A percentile compares a stretch with the other conserved stretches of the same genome.
phyloP scores from a whole-genome alignment of 225 moss, liverwort and hornwort species.

The Rhytidiadelphus loreus region DNA sequence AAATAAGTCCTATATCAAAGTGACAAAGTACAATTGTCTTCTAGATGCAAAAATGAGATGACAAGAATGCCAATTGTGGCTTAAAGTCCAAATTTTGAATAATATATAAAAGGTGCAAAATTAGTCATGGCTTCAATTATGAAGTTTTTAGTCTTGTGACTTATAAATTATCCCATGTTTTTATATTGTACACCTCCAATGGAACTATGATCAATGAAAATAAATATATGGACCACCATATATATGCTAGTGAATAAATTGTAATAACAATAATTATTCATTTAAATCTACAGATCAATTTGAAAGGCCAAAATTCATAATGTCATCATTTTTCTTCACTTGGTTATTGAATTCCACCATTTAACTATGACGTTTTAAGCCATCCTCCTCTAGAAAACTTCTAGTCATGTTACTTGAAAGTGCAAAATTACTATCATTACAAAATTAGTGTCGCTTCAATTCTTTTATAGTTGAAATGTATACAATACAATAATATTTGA shows the following conservation, averaged over 20 bases:
- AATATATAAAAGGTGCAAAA: rapidly evolving
- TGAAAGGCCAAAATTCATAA: neutral
- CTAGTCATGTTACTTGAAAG: neutral
- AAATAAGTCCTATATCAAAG: neutral
- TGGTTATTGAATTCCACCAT: neutral
- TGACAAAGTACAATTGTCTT: neutral
- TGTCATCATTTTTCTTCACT: neutral
- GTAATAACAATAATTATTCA: neutral
- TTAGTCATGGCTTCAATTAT: neutral
- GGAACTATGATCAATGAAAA: neutral
- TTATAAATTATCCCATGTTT: no score
- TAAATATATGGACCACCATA: neutral
- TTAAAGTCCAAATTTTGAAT: neutral
- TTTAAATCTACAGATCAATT: neutral
- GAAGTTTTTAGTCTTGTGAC: no score
- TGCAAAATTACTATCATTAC: neutral
- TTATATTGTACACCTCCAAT: no score
- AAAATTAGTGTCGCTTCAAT: neutral
- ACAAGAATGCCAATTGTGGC: neutral
- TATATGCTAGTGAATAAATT: rapidly evolving
- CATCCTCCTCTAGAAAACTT: rapidly evolving
- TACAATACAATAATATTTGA: neutral
- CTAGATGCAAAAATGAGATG: neutral
- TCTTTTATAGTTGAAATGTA: neutral
- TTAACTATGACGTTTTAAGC: neutral